These are phyloP conservation scores for Populus davidiana DNA, from an alignment of 345 rosid genomes.

Conservation along the genomic window DNA sequence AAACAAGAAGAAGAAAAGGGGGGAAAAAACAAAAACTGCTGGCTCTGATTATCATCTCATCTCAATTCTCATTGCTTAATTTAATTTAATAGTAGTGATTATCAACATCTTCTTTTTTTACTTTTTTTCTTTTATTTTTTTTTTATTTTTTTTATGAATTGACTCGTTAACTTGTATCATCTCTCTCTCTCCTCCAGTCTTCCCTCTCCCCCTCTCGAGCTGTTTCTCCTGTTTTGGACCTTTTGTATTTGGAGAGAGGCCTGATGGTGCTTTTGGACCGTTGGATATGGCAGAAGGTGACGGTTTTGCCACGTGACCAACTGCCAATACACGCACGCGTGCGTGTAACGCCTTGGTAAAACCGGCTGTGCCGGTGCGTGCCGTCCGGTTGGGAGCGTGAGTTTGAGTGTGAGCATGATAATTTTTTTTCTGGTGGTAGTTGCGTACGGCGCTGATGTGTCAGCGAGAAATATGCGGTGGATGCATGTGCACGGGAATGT, in stretches of 20 bases:
- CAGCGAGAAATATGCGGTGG: conserved; percentile 29
- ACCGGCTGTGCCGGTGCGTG: conserved; percentile 50
- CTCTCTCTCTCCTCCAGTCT: not conserved
- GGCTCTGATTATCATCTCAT: conserved; percentile 33
- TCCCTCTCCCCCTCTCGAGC: not conserved
- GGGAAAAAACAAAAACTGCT: conserved; percentile 26
- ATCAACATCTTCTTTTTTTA: not conserved
- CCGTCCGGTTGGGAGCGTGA: conserved; percentile 22
- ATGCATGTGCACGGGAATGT: conserved; percentile 54
- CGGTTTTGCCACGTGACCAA: conserved; percentile 17
- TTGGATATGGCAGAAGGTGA: conserved; percentile 17
- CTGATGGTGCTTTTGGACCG: not conserved
- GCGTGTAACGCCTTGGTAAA: conserved; percentile 13
- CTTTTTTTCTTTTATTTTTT: not conserved
- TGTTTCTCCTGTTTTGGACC: not conserved
- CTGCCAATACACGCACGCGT: not conserved
- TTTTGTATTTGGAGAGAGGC: not conserved
- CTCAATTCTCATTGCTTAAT: not conserved
- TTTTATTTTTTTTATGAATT: conserved; percentile 12
- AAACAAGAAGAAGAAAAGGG: conserved; percentile 5
- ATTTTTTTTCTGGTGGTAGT: conserved; percentile 31
- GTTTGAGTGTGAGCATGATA: not conserved
- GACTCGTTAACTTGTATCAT: conserved; percentile 27
- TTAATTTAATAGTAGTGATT: not conserved
- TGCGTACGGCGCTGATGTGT: conserved; percentile 34